Conservation (phyloP, 73 alveolate genomes). For the Uronychia setigera region DNA sequence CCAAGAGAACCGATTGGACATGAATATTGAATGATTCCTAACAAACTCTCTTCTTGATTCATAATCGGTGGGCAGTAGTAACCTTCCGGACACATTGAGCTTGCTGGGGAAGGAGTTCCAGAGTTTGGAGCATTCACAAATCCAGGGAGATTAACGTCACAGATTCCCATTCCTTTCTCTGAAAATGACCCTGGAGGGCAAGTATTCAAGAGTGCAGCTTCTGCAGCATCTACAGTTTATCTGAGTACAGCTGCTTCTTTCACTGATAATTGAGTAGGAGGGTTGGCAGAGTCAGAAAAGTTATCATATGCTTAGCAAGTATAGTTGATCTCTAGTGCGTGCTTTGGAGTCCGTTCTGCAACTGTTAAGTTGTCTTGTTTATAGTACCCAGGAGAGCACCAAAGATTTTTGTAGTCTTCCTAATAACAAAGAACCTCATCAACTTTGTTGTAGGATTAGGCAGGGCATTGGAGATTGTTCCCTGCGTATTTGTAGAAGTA, state of each 20-base stretch:
- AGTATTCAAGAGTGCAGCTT: neutral
- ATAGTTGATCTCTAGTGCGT: neutral
- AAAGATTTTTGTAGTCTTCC: neutral
- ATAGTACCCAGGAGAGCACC: slow-evolving; percentile 12
- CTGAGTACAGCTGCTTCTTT: neutral
- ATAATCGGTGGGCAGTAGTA: slow-evolving; percentile 20
- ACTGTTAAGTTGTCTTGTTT: neutral
- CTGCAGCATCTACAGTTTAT: neutral
- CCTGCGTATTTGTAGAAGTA: slow-evolving; percentile 6
- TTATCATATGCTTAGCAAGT: neutral
- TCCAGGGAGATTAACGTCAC: neutral
- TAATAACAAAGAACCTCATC: slow-evolving; percentile 11
- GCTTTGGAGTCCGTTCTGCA: neutral
- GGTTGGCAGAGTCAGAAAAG: neutral
- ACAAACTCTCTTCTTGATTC: neutral
- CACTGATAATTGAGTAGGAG: neutral
- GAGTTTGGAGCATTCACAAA: neutral
- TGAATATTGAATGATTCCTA: neutral
- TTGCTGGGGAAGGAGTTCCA: slow-evolving; percentile 4
- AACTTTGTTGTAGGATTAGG: neutral
- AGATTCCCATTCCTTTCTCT: neutral
- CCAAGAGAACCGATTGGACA: neutral
- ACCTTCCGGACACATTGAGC: slow-evolving; percentile 31
- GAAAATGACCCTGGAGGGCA: slow-evolving; percentile 52
- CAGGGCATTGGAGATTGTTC: slow-evolving; percentile 11